Percentiles rank a stretch among this genome's conserved stretches.
These are phyloP conservation scores for Panaeolus cyanescens DNA, from an alignment of 768 basidiomycete genomes.

Conservation along the genomic window DNA sequence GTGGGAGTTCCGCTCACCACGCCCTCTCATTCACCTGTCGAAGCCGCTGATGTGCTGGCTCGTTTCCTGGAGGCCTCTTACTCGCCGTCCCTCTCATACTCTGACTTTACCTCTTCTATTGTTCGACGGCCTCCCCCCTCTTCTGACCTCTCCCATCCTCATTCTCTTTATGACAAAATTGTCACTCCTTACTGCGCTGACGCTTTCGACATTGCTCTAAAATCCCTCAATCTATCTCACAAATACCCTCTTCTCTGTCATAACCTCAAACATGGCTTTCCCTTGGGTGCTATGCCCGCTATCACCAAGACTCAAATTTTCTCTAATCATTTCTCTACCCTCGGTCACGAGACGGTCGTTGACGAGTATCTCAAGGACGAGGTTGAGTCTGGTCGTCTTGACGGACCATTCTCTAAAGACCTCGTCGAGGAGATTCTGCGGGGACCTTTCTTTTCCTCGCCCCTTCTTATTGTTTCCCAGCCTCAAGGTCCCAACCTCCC, in stretches of 20 bases:
- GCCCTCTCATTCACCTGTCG: slow-evolving; percentile 28
- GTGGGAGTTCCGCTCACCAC: slow-evolving; percentile 23
- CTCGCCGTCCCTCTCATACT: slow-evolving; percentile 14
- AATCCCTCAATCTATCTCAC: slow-evolving; percentile 16
- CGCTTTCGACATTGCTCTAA: slow-evolving; percentile 25
- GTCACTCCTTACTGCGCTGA: slow-evolving; percentile 29
- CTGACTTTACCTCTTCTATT: slow-evolving; percentile 18
- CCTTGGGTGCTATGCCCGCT: slow-evolving; percentile 21
- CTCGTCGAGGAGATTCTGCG: slow-evolving; percentile 18
- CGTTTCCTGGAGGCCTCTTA: not conserved
- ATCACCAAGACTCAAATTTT: slow-evolving; percentile 20
- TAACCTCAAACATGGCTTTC: slow-evolving; percentile 21
- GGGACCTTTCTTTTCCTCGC: slow-evolving; percentile 28
- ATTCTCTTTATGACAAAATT: slow-evolving; percentile 23
- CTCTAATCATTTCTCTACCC: slow-evolving; percentile 16
- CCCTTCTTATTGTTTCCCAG: slow-evolving; percentile 25
- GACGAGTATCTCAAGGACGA: slow-evolving; percentile 20
- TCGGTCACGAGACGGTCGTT: slow-evolving; percentile 11
- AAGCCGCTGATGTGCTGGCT: not conserved
- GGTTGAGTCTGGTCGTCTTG: slow-evolving; percentile 20
- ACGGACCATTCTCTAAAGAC: slow-evolving; percentile 20
- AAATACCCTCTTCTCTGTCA: slow-evolving; percentile 28
- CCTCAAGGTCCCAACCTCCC: slow-evolving; percentile 21
- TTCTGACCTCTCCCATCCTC: not conserved
- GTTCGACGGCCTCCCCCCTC: slow-evolving; percentile 4